Base-by-base conservation (phyloP, 768 basidiomycete genomes). In the Boletus sp. region DNA sequence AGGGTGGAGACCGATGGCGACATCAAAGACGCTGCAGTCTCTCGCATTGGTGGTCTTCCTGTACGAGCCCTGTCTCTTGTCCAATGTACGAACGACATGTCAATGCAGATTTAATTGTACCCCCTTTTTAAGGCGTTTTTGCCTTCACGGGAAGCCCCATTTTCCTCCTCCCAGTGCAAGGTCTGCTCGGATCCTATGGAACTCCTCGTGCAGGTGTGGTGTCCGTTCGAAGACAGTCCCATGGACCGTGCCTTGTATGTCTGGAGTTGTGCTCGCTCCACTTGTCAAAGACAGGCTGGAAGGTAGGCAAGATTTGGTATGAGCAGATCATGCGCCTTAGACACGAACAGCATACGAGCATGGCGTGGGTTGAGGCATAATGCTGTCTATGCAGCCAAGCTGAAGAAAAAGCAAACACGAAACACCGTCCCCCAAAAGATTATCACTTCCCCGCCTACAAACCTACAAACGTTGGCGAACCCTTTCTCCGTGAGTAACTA, bases 11-110 rank as follows among this genome's bases (percentile, higher is more conserved):
- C 75, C 56, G 66, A 77, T 51, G 62, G 75, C 41, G 90, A 93
- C 70, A 69, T 89, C 63, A 71, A 69, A 63, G 92, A 94, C 74
- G 88, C 84, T 42, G 85, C 89, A 55, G 90, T 94, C 62, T 94
- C 92, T 72, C 89, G 92, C 73, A 87, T 94, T 59, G 92, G 92
- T 69, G 92, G 92, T 69, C 81, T 80, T 76, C 92, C 92, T 80
- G 92, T 94, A 87, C 84, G 90, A 82, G 71, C 61, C 46, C 30
- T 60, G 71, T 74, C 73, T 75, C 73, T 75, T 72, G 71, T 74
- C 65, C 70, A 30, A 73, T 79, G 78, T 83, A 80, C 69, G 68
- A 67, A 71, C 72, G 68, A 69, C 65, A 29, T 75, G 73, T 71
- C 74, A 76, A 80, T 78, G 75, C 78, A 73, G 54, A 63, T 64